phyloP scores from a whole-genome alignment of 345 rosid species.

The Bruguiera gymnorhiza region DNA sequence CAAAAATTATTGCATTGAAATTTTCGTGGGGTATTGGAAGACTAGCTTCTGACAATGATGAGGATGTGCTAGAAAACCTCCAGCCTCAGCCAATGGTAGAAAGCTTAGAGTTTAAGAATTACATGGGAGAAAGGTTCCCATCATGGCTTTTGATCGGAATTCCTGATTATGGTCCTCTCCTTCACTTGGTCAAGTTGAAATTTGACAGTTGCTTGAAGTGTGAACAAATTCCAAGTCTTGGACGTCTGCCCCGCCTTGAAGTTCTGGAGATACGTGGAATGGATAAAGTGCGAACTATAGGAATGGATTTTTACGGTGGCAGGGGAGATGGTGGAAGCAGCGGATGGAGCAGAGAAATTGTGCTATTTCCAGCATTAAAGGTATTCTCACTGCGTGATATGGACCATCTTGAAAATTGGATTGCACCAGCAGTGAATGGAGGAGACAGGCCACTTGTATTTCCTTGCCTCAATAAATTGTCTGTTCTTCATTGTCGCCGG shows the following conservation, averaged over 20 bases:
- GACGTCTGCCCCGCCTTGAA: conserved; percentile 7
- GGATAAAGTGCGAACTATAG: background rate
- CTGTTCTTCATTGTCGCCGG: background rate
- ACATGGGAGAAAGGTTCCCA: conserved; percentile 10
- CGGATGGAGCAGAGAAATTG: conserved; percentile 1
- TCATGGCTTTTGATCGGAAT: background rate
- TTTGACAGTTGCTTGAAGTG: background rate
- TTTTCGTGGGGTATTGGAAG: background rate
- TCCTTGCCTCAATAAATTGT: conserved; percentile 17
- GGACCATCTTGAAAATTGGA: conserved; percentile 10
- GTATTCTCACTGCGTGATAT: background rate
- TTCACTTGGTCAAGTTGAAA: conserved; percentile 1
- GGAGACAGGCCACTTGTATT: background rate
- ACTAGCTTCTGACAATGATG: background rate
- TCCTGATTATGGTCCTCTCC: conserved; percentile 7
- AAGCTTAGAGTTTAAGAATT: conserved; percentile 8
- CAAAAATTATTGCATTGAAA: background rate
- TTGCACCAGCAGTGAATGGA: background rate
- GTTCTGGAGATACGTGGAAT: background rate
- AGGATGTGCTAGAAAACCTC: conserved; percentile 23
- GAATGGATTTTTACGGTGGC: background rate
- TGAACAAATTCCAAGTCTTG: conserved; percentile 12
- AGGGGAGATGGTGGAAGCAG: background rate
- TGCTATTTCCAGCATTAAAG: conserved; percentile 14
- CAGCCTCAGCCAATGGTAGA: conserved; percentile 9